A percentile compares a stretch with the other conserved stretches of the same genome.
These are phyloP conservation scores for Leishmania major DNA, from an alignment of 208 protist genomes.

Conservation along the genomic window DNA sequence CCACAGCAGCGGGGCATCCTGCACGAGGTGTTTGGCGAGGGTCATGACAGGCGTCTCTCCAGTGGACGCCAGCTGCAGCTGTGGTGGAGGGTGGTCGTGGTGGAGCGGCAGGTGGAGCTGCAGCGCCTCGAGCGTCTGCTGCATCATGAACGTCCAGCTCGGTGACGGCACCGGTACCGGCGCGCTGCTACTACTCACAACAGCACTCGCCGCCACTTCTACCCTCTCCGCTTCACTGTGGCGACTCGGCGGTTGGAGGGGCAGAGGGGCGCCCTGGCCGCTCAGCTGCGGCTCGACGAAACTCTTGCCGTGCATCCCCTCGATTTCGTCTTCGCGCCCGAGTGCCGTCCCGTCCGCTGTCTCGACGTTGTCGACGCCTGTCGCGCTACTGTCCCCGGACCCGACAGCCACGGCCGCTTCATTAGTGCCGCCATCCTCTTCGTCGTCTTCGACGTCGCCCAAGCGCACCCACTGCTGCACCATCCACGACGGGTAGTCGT, in stretches of 20 bases:
- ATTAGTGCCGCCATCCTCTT: conserved; percentile 9
- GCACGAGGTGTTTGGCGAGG: conserved; percentile 22
- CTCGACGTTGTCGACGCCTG: background rate
- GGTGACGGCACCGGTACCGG: background rate
- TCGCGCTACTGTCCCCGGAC: background rate
- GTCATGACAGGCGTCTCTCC: background rate
- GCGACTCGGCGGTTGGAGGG: background rate
- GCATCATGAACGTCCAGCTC: conserved; percentile 19
- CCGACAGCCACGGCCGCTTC: background rate
- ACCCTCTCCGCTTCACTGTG: background rate
- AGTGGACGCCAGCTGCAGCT: background rate
- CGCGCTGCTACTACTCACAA: background rate
- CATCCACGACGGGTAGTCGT: conserved; percentile 29
- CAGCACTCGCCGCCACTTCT: background rate
- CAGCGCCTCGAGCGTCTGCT: conserved; percentile 29
- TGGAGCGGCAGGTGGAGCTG: conserved; percentile 25
- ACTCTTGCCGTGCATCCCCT: background rate
- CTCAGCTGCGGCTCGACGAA: background rate
- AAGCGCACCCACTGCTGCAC: conserved; percentile 24
- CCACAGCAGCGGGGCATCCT: conserved; percentile 35
- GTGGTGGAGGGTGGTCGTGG: background rate
- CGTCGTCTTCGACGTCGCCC: conserved; percentile 11
- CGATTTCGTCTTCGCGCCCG: background rate
- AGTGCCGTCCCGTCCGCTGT: background rate
- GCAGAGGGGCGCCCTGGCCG: background rate